phyloP scores from a whole-genome alignment of 2,329 filamentous ascomycete genomes.

The Aureobasidium vineae region DNA sequence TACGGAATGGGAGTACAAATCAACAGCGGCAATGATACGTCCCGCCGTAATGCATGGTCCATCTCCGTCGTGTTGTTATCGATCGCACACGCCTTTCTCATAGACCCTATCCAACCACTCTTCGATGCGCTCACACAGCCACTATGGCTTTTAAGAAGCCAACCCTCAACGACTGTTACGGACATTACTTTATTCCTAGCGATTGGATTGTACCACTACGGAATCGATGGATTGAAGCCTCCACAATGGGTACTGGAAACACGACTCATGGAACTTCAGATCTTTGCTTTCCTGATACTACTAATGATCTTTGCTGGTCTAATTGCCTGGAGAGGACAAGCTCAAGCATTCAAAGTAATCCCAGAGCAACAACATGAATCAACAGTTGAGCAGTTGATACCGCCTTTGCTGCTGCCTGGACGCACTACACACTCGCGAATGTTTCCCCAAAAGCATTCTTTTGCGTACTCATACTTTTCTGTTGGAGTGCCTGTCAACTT shows the following conservation, averaged over 20 bases:
- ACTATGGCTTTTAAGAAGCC: conserved; percentile 4
- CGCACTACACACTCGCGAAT: conserved; percentile 63
- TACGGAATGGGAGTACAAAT: neutral
- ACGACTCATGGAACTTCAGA: conserved; percentile 2
- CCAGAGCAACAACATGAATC: neutral
- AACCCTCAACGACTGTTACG: neutral
- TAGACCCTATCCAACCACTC: neutral
- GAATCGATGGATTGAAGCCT: neutral
- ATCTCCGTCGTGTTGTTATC: neutral
- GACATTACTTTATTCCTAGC: neutral
- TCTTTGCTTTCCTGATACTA: conserved; percentile 11
- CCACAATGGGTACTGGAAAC: conserved; percentile 22
- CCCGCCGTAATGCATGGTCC: neutral
- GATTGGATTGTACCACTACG: neutral
- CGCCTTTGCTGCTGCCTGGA: conserved; percentile 62
- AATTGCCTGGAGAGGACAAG: conserved; percentile 20
- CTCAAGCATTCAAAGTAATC: neutral
- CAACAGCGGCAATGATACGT: neutral
- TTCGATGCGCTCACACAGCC: conserved; percentile 2
- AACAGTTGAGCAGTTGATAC: conserved; percentile 36
- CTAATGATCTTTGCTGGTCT: conserved; percentile 19
- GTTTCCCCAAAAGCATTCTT: conserved; percentile 66
- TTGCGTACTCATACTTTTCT: conserved; percentile 68
- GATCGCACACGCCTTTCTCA: neutral
- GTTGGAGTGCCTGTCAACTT: conserved; percentile 67